Percentiles rank a stretch among this genome's conserved stretches.
phyloP scores from a whole-genome alignment of 2,329 filamentous ascomycete genomes.

The Leptographium galeiforme region DNA sequence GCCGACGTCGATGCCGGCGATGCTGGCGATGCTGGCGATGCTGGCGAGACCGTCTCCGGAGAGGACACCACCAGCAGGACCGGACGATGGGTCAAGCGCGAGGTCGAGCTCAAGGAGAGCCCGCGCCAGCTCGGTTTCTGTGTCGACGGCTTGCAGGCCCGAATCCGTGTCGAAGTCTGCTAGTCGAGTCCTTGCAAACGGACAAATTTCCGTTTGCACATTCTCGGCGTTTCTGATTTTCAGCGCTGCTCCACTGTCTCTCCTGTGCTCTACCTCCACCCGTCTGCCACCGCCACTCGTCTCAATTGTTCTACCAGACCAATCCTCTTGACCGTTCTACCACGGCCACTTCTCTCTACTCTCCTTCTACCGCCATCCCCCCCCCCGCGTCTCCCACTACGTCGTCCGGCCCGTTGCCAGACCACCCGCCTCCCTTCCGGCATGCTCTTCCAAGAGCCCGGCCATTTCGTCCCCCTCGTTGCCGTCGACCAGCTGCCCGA shows the following conservation, averaged over 20 bases:
- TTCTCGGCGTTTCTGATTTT: neutral
- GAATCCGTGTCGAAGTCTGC: constrained; percentile 50
- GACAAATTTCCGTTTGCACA: too few species aligned
- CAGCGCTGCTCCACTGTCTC: neutral
- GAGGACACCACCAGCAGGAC: constrained; percentile 10
- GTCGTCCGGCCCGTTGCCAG: constrained; percentile 26
- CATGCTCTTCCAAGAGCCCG: constrained; percentile 13
- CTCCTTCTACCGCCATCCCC: neutral
- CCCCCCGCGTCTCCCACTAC: constrained; percentile 22
- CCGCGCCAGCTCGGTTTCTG: constrained; percentile 73
- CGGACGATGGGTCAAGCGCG: constrained; percentile 58
- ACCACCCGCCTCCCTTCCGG: constrained; percentile 17
- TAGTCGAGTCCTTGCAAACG: neutral
- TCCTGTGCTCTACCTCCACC: too few species aligned
- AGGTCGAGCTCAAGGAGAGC: constrained; percentile 67
- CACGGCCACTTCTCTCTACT: neutral
- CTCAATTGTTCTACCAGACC: too few species aligned
- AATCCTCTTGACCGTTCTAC: neutral
- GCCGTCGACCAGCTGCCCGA: constrained; percentile 36
- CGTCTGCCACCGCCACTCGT: too few species aligned
- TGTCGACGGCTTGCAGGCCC: constrained; percentile 60
- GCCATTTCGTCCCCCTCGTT: constrained; percentile 37
- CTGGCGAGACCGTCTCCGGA: constrained; percentile 12
- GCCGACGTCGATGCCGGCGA: constrained; percentile 6
- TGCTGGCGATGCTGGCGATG: constrained; percentile 5